Base-by-base conservation (phyloP, 441 rosid species). In the Gossypium trilobum region DNA sequence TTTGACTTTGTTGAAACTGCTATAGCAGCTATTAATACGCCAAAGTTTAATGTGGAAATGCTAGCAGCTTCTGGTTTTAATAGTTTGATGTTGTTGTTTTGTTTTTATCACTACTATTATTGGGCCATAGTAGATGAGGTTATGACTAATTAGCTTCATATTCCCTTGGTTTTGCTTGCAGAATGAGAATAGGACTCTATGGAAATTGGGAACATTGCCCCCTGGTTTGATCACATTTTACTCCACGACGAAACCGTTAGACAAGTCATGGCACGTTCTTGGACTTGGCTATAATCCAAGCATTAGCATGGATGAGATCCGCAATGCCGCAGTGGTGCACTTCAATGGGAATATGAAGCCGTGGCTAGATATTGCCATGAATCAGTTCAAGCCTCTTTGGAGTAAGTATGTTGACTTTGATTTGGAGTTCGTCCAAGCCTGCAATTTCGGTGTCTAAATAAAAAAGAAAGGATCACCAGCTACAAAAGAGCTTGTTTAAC, bases 321-420 rank as follows among this genome's bases (percentile, higher is more conserved):
- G 75, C 22, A 88, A 89, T 33, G 98, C 98, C 11, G 95, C 96
- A 0, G 97, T 91, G 25, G 98, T 94, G 68, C 98, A 91, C 76
- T 91, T 94, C 79, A 91, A 91, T n/a, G 97, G 96, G 70, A 94
- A 91, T 74, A 90, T 90, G 97, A 91, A 94, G 92, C 98, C 96
- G 1, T 94, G 98, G 98, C 90, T 94, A 3, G 97, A 91, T 62
- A 91, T 91, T 61, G 97, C 98, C 77, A 91, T 94, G 98, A 89
- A 88, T 77, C 96, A 89, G 81, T 94, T 91, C 77, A 85, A 89
- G 73, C 95, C 97, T 2, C 88, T 91, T 25, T 94, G 98, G 98
- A 84, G 88, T 4, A 94, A 85, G 77, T 86, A 86, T 16, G 98
- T 94, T 5, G 98, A 94, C 81, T 88, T 84, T 36, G 97, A 91